Evolutionary conservation across 208 protist genomes (phyloP).

Genomic region (Leishmania gerbilli): DNA sequence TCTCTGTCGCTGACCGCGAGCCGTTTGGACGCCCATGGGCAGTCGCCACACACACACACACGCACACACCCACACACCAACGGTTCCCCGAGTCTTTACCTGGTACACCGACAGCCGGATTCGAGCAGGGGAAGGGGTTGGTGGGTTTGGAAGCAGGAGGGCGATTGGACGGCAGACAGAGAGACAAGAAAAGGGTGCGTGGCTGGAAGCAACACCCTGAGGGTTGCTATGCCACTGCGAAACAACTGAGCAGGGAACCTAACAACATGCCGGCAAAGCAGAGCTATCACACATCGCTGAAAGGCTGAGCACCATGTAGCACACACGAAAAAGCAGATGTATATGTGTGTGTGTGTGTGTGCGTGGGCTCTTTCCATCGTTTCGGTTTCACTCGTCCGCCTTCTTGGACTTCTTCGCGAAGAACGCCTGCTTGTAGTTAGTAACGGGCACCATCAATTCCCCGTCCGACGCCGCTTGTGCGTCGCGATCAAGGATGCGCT

Average conservation of each 20-base stretch:
- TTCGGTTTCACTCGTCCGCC: not conserved
- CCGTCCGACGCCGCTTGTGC: not conserved
- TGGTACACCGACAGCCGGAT: not conserved
- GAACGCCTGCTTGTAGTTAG: slow-evolving; percentile 16
- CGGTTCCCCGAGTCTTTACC: not conserved
- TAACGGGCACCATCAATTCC: slow-evolving; percentile 5
- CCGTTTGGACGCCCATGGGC: not conserved
- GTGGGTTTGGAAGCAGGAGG: not conserved
- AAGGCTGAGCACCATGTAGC: not conserved
- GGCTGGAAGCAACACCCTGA: not conserved
- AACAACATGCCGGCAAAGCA: not conserved
- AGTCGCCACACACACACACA: not conserved
- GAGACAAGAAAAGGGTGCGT: not conserved
- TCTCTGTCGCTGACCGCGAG: not conserved
- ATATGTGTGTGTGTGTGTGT: not conserved
- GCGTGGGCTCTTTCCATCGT: not conserved
- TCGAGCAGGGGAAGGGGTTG: not conserved
- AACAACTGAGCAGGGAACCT: not conserved
- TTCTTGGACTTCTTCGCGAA: slow-evolving; percentile 1
- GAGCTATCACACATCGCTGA: not conserved
- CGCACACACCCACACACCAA: not conserved
- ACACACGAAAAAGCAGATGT: not conserved
- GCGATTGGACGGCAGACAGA: not conserved
- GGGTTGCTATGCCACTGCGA: not conserved
- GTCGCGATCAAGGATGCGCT: slow-evolving; percentile 31